A percentile compares a stretch with the other conserved stretches of the same genome.
Evolutionary conservation across 441 rosid genomes (phyloP).

Genomic region (Cnidoscolus chayamansa): DNA sequence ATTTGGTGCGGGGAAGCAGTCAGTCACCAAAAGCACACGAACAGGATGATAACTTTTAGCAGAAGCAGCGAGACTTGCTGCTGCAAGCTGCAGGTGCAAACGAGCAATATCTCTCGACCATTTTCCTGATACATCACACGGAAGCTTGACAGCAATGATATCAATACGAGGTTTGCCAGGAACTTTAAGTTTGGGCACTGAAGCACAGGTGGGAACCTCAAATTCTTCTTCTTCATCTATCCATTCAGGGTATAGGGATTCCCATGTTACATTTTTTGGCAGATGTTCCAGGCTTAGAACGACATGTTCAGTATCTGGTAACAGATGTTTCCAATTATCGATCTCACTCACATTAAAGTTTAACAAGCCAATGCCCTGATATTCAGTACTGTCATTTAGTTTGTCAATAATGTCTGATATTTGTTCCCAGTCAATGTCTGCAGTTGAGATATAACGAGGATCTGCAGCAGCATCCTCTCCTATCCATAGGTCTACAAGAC

Average conservation of each 20-base stretch:
- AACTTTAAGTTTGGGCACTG: slow-evolving; percentile 54
- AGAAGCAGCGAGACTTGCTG: slow-evolving; percentile 72
- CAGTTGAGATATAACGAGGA: slow-evolving; percentile 51
- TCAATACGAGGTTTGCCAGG: slow-evolving; percentile 74
- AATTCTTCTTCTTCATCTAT: slow-evolving; percentile 86
- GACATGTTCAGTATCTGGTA: slow-evolving; percentile 59
- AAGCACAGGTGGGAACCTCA: slow-evolving; percentile 76
- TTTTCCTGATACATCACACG: slow-evolving; percentile 50
- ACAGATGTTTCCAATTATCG: slow-evolving; percentile 49
- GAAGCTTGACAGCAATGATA: slow-evolving; percentile 74
- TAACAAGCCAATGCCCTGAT: slow-evolving; percentile 70
- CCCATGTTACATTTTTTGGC: slow-evolving; percentile 58
- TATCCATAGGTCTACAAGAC: slow-evolving; percentile 52
- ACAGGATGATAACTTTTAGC: slow-evolving; percentile 68
- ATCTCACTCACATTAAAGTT: slow-evolving; percentile 63
- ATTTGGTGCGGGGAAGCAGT: slow-evolving; percentile 74
- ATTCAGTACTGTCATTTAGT: slow-evolving; percentile 40
- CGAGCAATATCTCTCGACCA: slow-evolving; percentile 88
- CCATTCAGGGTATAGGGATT: slow-evolving; percentile 81
- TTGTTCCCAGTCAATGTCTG: slow-evolving; percentile 60
- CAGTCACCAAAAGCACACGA: slow-evolving; percentile 57
- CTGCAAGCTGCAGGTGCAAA: slow-evolving; percentile 76
- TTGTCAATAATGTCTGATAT: slow-evolving; percentile 47
- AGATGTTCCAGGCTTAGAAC: slow-evolving; percentile 45
- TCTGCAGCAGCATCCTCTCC: slow-evolving; percentile 36